Conservation (phyloP, 371 early-diverging fungal genomes). For the Coemansia sp. region DNA sequence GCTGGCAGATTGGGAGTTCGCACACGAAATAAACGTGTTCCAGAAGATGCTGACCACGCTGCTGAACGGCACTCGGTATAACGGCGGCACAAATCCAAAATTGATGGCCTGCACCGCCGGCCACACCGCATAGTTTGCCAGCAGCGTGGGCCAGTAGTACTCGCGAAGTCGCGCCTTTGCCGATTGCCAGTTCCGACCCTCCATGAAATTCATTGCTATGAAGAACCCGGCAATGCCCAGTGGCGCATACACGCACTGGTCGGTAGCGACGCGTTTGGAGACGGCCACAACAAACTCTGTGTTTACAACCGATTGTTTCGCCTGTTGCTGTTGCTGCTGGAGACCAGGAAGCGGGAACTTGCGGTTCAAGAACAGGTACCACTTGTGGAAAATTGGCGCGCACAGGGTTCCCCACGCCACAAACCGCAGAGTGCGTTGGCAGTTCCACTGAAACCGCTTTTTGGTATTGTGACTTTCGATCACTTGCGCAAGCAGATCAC, state of each 20-base stretch:
- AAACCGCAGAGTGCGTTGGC: slow-evolving; percentile 54
- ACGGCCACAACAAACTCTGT: slow-evolving; percentile 22
- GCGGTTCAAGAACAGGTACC: slow-evolving; percentile 71
- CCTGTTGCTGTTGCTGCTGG: background rate
- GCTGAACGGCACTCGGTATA: slow-evolving; percentile 73
- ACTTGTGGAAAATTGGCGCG: slow-evolving; percentile 71
- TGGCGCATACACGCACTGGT: slow-evolving; percentile 76
- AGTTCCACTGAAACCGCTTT: slow-evolving; percentile 42
- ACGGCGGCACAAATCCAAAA: slow-evolving; percentile 74
- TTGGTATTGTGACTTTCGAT: slow-evolving; percentile 27
- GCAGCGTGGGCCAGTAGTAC: slow-evolving; percentile 63
- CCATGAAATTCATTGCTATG: slow-evolving; percentile 64
- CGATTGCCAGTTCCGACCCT: slow-evolving; percentile 58
- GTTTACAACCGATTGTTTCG: slow-evolving; percentile 10
- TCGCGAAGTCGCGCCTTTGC: slow-evolving; percentile 62
- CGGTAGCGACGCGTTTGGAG: slow-evolving; percentile 60
- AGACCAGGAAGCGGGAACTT: slow-evolving; percentile 58
- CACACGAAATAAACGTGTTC: slow-evolving; percentile 76
- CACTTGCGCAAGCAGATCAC: slow-evolving; percentile 69
- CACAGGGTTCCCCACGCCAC: slow-evolving; percentile 71
- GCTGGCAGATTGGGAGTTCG: slow-evolving; percentile 53
- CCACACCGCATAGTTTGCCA: slow-evolving; percentile 80
- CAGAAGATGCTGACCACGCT: slow-evolving; percentile 75
- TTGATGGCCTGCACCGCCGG: slow-evolving; percentile 77
- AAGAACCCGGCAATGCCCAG: slow-evolving; percentile 69